Conservation (phyloP, 805 yeast species). For the Wickerhamiella dianesei region DNA sequence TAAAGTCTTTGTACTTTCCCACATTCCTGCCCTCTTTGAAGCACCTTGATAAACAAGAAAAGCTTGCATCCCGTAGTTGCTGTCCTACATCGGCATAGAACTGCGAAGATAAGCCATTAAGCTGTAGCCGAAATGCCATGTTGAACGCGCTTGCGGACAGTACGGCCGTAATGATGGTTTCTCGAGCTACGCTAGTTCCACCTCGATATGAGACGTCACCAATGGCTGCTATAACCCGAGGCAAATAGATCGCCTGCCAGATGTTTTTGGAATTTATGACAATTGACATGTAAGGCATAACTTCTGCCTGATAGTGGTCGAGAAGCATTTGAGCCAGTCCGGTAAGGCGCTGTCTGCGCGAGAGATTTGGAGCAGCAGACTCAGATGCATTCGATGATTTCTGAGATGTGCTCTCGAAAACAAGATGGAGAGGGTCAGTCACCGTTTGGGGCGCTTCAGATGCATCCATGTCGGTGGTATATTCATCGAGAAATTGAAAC, state of each 20-base stretch:
- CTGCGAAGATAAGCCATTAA: conserved; percentile 38
- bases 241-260: conserved; percentile 75
- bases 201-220: conserved; percentile 72
- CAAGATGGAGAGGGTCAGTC: neutral
- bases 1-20: conserved; percentile 1
- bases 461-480: neutral
- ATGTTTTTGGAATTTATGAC: conserved; percentile 63
- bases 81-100: conserved; percentile 22
- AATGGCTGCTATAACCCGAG: conserved; percentile 65
- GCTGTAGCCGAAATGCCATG: conserved; percentile 52
- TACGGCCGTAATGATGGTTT: conserved; percentile 63
- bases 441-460: neutral
- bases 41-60: neutral
- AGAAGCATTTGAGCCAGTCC: conserved; percentile 57
- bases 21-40: neutral
- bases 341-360: neutral
- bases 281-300: conserved; percentile 68
- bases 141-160: conserved; percentile 74
- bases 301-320: conserved; percentile 58
- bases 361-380: neutral
- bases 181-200: conserved; percentile 57
- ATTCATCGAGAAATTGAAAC: neutral
- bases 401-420: neutral
- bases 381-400: neutral
- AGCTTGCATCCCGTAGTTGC: neutral